These are phyloP conservation scores for Linum lewisii DNA, from an alignment of 345 rosid genomes.

Conservation along the genomic window DNA sequence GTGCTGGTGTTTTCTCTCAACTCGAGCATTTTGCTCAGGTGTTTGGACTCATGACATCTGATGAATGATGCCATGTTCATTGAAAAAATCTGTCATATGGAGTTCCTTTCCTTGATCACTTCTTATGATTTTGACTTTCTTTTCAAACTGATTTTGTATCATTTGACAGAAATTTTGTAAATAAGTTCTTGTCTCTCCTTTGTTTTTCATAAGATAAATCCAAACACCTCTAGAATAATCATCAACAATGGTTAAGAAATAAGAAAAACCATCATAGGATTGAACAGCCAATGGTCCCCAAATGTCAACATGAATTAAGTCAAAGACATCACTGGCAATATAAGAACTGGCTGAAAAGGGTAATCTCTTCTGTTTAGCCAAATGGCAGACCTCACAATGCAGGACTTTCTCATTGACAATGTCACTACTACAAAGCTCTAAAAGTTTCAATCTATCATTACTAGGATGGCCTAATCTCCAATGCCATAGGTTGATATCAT, in stretches of 20 bases:
- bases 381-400: no score
- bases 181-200: neutral
- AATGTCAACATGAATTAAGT: neutral
- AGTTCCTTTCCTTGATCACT: neutral
- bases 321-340: neutral
- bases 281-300: neutral
- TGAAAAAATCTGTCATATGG: neutral
- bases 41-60: neutral
- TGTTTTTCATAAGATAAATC: neutral
- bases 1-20: neutral
- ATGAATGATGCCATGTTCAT: neutral
- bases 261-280: neutral
- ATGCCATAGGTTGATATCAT: neutral
- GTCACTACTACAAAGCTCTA: neutral
- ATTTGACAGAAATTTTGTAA: neutral
- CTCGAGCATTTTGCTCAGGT: neutral
- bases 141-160: neutral
- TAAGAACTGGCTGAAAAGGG: neutral
- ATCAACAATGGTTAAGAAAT: neutral
- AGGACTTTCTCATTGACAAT: neutral
- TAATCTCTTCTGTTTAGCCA: neutral
- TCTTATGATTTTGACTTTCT: neutral
- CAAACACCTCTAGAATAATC: neutral
- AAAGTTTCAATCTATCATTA: neutral
- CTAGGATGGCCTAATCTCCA: neutral